Conservation (phyloP, 2,329 filamentous ascomycete species). For the Neonectria punicea region DNA sequence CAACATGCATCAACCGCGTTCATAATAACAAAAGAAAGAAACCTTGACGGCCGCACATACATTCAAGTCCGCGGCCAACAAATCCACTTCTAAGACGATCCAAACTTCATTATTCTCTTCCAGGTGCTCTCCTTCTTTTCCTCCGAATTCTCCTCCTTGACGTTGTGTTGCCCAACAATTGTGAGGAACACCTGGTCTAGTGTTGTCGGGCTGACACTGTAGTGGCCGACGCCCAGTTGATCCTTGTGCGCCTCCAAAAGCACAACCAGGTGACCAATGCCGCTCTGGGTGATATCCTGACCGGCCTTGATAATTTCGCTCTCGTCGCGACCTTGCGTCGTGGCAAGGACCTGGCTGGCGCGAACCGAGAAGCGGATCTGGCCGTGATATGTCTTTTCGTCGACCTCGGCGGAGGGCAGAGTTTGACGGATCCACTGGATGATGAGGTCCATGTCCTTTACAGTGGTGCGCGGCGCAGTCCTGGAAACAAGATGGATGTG, state of each 20-base stretch:
- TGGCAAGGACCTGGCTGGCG: slow-evolving; percentile 53
- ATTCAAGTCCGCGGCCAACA: not conserved
- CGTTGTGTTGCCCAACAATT: slow-evolving; percentile 83
- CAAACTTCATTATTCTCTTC: slow-evolving; percentile 39
- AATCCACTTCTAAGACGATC: slow-evolving; percentile 30
- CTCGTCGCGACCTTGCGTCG: slow-evolving; percentile 33
- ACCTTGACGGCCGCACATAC: not conserved
- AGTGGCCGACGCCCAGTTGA: slow-evolving; percentile 80
- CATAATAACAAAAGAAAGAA: not conserved
- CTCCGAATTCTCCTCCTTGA: slow-evolving; percentile 76
- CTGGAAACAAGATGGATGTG: slow-evolving; percentile 84
- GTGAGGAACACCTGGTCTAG: slow-evolving; percentile 90
- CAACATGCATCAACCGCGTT: not conserved
- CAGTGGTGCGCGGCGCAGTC: slow-evolving; percentile 77
- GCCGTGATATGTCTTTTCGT: slow-evolving; percentile 82
- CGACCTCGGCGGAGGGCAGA: slow-evolving; percentile 74
- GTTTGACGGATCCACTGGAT: slow-evolving; percentile 70
- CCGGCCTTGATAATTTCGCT: slow-evolving; percentile 38
- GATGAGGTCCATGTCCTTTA: slow-evolving; percentile 74
- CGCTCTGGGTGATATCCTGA: slow-evolving; percentile 52
- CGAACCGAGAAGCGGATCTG: slow-evolving; percentile 87
- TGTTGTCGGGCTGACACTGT: slow-evolving; percentile 86
- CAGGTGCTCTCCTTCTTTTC: slow-evolving; percentile 43
- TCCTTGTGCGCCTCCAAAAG: slow-evolving; percentile 77
- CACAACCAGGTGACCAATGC: slow-evolving; percentile 76